Conservation (phyloP, 768 basidiomycete genomes). For the Agaricus subrufescens region DNA sequence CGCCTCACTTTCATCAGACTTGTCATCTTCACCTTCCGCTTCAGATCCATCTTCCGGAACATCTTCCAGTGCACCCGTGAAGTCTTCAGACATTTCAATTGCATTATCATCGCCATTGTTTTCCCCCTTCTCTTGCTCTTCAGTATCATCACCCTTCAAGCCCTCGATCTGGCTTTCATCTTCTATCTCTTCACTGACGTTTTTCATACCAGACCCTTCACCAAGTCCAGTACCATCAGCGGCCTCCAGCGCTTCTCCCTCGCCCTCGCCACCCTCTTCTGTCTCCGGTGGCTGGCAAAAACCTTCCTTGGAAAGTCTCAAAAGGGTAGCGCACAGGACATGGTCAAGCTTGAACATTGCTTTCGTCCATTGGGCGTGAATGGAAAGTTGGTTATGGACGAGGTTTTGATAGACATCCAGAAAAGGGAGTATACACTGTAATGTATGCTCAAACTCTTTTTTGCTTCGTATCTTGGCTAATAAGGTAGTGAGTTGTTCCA, state of each 20-base stretch:
- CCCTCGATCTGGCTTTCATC: constrained; percentile 98
- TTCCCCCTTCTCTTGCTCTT: constrained; percentile 39
- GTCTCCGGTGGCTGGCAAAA: constrained; percentile 88
- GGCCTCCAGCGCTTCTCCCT: constrained; percentile 42
- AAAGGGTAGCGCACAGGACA: constrained; percentile 69
- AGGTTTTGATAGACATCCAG: constrained; percentile 57
- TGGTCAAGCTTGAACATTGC: constrained; percentile 82
- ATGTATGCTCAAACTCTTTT: constrained; percentile 23
- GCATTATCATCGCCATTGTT: constrained; percentile 64
- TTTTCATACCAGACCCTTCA: constrained; percentile 77
- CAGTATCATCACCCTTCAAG: constrained; percentile 60
- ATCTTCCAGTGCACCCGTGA: constrained; percentile 84
- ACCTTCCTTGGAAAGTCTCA: constrained; percentile 75
- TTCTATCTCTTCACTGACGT: constrained; percentile 92
- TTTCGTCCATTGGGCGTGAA: constrained; percentile 62
- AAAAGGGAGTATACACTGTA: constrained; percentile 69
- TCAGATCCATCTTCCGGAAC: constrained; percentile 54
- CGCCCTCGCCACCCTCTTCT: constrained; percentile 52
- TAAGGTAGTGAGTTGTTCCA: constrained; percentile 32
- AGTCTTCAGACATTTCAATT: constrained; percentile 88
- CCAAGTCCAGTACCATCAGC: constrained; percentile 84
- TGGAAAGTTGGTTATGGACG: constrained; percentile 50
- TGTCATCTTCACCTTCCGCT: constrained; percentile 42
- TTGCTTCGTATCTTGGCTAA: constrained; percentile 34
- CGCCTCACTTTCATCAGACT: constrained; percentile 48